These are phyloP conservation scores for Saprolegnia parasitica DNA, from an alignment of 352 stramenopile species.

Conservation along the genomic window DNA sequence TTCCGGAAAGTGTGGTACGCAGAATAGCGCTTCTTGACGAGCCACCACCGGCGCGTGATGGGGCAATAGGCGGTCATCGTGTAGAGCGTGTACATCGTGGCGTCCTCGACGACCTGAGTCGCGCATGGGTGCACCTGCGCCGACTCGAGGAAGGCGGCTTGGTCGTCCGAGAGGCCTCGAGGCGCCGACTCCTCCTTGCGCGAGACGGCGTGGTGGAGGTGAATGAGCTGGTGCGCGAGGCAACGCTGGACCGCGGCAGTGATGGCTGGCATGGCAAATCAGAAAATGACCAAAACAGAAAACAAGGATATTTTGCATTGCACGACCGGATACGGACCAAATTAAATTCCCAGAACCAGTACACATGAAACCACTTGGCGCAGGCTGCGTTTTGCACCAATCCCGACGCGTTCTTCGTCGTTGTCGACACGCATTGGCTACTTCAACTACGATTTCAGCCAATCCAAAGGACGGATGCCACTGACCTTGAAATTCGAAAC, in stretches of 20 bases:
- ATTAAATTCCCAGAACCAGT: too few relatives aligned
- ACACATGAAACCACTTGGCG: too few relatives aligned
- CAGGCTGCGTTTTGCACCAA: too few relatives aligned
- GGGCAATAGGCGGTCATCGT: conserved; percentile 24
- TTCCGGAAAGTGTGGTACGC: conserved; percentile 5
- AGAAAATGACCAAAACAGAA: conserved; percentile 4
- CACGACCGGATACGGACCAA: too few relatives aligned
- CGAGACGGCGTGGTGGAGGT: neutral
- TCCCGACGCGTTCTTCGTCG: too few relatives aligned
- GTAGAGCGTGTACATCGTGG: conserved; percentile 17
- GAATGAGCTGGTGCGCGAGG: conserved; percentile 2
- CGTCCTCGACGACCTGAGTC: neutral
- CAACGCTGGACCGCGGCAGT: neutral
- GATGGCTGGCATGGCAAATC: conserved; percentile 8
- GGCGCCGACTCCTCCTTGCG: neutral
- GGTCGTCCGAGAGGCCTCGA: neutral
- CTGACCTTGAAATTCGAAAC: too few relatives aligned
- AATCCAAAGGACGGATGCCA: too few relatives aligned
- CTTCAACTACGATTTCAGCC: too few relatives aligned
- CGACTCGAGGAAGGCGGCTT: neutral
- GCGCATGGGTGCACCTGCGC: conserved; percentile 3
- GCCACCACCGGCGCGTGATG: conserved; percentile 21
- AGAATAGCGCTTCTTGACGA: conserved; percentile 27
- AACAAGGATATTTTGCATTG: neutral
- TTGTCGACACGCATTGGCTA: too few relatives aligned